Percentiles rank a stretch among this genome's conserved stretches.
Evolutionary conservation across 2,329 filamentous ascomycete species (phyloP).

Genomic region (Pseudogymnoascus sp.): DNA sequence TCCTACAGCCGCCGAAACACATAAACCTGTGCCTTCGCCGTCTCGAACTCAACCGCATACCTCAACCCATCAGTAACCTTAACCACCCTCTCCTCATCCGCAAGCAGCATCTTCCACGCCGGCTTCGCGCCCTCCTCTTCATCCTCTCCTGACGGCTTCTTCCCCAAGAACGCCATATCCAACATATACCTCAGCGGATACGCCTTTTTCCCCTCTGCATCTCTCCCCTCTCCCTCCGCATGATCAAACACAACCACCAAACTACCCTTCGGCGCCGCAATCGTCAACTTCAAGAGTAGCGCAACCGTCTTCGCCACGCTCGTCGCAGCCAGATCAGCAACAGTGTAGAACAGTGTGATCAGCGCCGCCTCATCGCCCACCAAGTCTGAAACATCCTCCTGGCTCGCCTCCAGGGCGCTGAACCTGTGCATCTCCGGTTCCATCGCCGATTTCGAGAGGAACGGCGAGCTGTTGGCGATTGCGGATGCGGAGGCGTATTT

Average conservation of each 20-base stretch:
- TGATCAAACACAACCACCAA: conserved; percentile 86
- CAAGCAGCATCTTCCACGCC: conserved; percentile 66
- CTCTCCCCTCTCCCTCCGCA: conserved; percentile 54
- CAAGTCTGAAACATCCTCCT: conserved; percentile 26
- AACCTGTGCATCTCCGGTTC: conserved; percentile 35
- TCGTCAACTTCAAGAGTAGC: conserved; percentile 63
- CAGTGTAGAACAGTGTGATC: conserved; percentile 81
- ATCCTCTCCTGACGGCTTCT: conserved; percentile 30
- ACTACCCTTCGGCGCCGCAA: conserved; percentile 47
- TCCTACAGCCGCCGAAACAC: conserved; percentile 50
- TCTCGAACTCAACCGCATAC: conserved; percentile 82
- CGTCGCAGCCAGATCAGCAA: conserved; percentile 86
- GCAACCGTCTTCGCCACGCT: conserved; percentile 64
- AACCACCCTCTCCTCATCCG: conserved; percentile 79
- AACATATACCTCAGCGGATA: conserved; percentile 97
- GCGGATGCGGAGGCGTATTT: conserved; percentile 44
- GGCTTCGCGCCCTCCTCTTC: conserved; percentile 20
- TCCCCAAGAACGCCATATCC: conserved; percentile 64
- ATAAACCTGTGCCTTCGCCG: conserved; percentile 93
- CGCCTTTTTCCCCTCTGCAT: conserved; percentile 41
- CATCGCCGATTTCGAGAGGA: conserved; percentile 36
- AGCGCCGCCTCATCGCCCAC: conserved; percentile 38
- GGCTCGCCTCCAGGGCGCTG: conserved; percentile 40
- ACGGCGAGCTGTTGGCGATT: conserved; percentile 36
- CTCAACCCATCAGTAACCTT: conserved; percentile 56